Base-by-base conservation (phyloP, 495 filamentous ascomycete genomes). In the Neurospora sublineolata region DNA sequence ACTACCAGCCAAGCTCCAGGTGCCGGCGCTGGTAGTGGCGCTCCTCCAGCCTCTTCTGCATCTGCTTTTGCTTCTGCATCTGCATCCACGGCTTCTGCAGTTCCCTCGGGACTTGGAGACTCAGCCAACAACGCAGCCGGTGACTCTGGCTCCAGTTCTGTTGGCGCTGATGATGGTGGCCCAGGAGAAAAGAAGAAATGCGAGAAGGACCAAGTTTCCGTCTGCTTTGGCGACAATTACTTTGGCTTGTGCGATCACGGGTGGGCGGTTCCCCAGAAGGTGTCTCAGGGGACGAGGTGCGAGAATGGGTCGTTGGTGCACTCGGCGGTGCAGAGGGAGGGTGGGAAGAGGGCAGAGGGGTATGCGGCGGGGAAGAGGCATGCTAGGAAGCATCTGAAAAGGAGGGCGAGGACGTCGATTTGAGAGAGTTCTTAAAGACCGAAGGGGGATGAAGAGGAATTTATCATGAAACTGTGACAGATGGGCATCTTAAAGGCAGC, bases 191-290 rank as follows among this genome's bases (percentile, higher is more conserved):
- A 58, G 46, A 60, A 30, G 52, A 0, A 60, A 3, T 60, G 52
- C 23, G 14, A 60, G 11, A 60, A 14, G 23, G 27, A 4, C 12
- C 23, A 60, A 30, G 27, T 60, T 0, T 6, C 52, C 7, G 14
- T 60, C 27, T 60, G 52, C 27, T 60, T 60, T 8, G 52, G 14
- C 3, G 52, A 37, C 8, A 67, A 42, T 2, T 38, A 40, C 4
- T 78, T 77, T 46, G 77, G 77, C 1, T 20, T 76, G 33, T 78
- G 77, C 16, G 72, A 69, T 8, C 42, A 73, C 44, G 75, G 74
- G 3, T 5, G 38, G 20, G 73, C 75, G 4, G 68, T 77, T 16
- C 37, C 68, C 1, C 72, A 76, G 41, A 6, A 37, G 1, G 72
- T 52, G 1, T 74, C 73, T 14, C 16, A 36, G 2, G 77, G 75